phyloP scores from a whole-genome alignment of 352 stramenopile species.

The Phytophthora europaea region DNA sequence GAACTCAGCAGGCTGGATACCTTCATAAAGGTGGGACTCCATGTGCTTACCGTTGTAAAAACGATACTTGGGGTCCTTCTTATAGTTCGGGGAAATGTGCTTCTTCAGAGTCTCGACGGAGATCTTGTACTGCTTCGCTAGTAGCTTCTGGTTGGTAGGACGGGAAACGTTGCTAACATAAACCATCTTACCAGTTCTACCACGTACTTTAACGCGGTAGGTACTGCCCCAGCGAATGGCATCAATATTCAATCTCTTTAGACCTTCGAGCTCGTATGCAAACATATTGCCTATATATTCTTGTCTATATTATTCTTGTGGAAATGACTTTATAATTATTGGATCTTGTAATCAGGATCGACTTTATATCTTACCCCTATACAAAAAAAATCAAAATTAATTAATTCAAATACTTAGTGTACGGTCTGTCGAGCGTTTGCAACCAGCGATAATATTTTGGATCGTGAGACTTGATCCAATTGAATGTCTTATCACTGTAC shows the following conservation, averaged over 20 bases:
- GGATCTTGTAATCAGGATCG: slow-evolving; percentile 18
- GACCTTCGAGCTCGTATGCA: slow-evolving; percentile 9
- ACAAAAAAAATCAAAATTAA: too few species aligned
- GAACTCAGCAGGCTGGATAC: neutral
- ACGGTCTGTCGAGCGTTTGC: neutral
- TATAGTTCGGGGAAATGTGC: neutral
- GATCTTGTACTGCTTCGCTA: slow-evolving; percentile 1
- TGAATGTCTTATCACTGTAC: slow-evolving; percentile 12
- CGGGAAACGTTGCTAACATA: slow-evolving; percentile 10
- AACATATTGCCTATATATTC: slow-evolving; percentile 13
- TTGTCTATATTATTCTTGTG: slow-evolving; percentile 6
- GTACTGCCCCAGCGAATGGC: slow-evolving; percentile 7
- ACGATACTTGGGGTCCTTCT: neutral
- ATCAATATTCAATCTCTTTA: slow-evolving; percentile 8
- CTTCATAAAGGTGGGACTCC: slow-evolving; percentile 11
- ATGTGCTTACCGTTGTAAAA: slow-evolving; percentile 1
- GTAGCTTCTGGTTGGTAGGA: neutral
- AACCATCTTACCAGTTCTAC: neutral
- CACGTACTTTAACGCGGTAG: slow-evolving; percentile 6
- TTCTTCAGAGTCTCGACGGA: neutral
- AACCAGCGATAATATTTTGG: slow-evolving; percentile 11
- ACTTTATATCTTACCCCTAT: slow-evolving; percentile 15
- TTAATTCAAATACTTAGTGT: too few species aligned
- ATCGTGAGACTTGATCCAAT: slow-evolving; percentile 7
- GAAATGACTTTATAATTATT: slow-evolving; percentile 10